Evolutionary conservation across 1,139 yeast species (phyloP), one percentile per base, ranked within the genome.

Genomic region (Yamadazyma epiphylla): DNA sequence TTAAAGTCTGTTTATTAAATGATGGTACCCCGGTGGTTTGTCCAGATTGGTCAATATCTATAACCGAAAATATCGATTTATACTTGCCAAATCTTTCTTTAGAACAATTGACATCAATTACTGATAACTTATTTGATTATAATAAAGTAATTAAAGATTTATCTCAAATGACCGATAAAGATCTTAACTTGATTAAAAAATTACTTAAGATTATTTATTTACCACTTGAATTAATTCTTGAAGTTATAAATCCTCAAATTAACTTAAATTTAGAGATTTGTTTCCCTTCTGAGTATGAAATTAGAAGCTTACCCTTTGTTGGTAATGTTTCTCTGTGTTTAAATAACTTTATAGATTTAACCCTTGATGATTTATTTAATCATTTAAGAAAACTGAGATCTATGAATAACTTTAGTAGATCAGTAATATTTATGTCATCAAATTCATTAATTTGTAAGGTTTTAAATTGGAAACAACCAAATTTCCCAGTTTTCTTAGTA

Each of bases 381-480:
- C 95, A 88, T 55, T 88, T 89, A 19, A 61, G 89, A 37, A 51
- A 65, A 2, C 55, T 71, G 35, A 62, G 81, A 44, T 53, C 38
- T 4, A 29, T 25, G n/a, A 29, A 32, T 58, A 26, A 46, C 53
- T 21, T 53, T 37, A 62, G 65, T 19, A 65, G 95, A 36, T 79
- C 91, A 0, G 63, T 91, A 21, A 79, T 89, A 5, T 84, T 91
- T 55, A 76, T 94, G 12, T 86, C 96, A 1, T 77, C 87, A 29
- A 88, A 88, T 55, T 84, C 96, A 19, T 75, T 80, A 29, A 86
- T 88, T 13, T 91, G 98, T 58, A 87, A 95, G 13, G 84, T 87
- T 29, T 65, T 91, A 45, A 91, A 91, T 56, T 91, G 98, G 98
- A 91, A 91, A 57, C 98, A 91, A 58, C 98, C 98, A 4, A 91